phyloP scores from a whole-genome alignment of 371 early-diverging fungal species.

The Capillidium rhysosporum region DNA sequence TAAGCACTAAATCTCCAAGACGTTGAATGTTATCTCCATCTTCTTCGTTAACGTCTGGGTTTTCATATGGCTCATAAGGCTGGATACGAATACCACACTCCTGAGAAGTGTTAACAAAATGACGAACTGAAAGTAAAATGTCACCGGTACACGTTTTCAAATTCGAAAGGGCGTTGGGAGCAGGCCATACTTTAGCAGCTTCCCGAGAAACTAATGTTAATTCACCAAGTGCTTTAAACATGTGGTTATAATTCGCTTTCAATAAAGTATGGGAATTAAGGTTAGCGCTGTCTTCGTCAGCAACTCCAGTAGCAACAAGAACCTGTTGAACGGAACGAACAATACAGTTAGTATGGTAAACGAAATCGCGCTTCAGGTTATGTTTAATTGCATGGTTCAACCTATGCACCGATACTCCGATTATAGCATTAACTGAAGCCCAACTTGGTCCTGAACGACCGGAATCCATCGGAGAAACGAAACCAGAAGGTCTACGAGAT shows the following conservation, averaged over 20 bases:
- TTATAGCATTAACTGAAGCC: slow-evolving; percentile 39
- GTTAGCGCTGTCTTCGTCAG: slow-evolving; percentile 37
- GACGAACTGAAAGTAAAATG: slow-evolving; percentile 45
- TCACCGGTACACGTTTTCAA: slow-evolving; percentile 38
- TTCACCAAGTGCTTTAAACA: slow-evolving; percentile 61
- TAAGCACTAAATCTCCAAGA: not conserved
- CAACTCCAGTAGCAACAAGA: slow-evolving; percentile 57
- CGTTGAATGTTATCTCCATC: not conserved
- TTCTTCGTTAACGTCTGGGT: not conserved
- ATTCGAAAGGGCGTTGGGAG: slow-evolving; percentile 44
- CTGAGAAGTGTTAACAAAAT: slow-evolving; percentile 56
- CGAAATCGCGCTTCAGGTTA: slow-evolving; percentile 30
- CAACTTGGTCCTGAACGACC: slow-evolving; percentile 19
- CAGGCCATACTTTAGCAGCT: slow-evolving; percentile 59
- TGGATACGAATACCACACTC: slow-evolving; percentile 36
- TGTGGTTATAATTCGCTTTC: slow-evolving; percentile 49
- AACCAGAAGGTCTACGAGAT: slow-evolving; percentile 10
- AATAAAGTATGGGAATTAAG: slow-evolving; percentile 39
- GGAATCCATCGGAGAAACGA: slow-evolving; percentile 9
- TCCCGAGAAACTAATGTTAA: slow-evolving; percentile 65
- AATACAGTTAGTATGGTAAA: slow-evolving; percentile 27
- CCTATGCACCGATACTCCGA: slow-evolving; percentile 38
- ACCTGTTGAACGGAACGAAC: slow-evolving; percentile 64
- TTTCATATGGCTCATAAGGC: slow-evolving; percentile 18
- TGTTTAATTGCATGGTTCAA: slow-evolving; percentile 38